Evolutionary conservation across 768 basidiomycete genomes (phyloP), one percentile per base, ranked within the genome.

Genomic region (Trichaptum fuscoviolaceum): DNA sequence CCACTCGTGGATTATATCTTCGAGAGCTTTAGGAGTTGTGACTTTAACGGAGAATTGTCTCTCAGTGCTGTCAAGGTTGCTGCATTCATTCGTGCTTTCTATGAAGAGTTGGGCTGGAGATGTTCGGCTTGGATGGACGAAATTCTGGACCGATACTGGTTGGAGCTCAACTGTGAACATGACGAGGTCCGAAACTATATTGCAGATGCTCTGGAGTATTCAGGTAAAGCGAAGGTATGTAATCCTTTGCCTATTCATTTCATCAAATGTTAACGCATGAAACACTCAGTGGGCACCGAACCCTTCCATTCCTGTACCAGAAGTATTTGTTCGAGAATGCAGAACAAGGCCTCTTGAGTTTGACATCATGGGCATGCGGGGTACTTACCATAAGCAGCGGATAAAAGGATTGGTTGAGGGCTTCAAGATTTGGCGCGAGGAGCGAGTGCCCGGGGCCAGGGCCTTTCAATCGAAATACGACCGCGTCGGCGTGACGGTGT

Each of bases 391-490:
- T 72, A 77, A 79, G 67, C 78, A 75, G 18, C 82, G 89, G 59
- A 81, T 94, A 6, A 70, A 80, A 10, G 83, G 87, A 63, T 82
- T 93, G 5, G 86, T 90, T 1, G 76, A 82, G 24, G 81, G 80
- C 25, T 88, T 96, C 73, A 84, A 85, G 58, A 73, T 80, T 23
- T 93, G 91, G 93, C 83, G 91, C 35, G 80, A 81, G 52, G 84
- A 90, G 67, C 85, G 93, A 35, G 74, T 87, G 5, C 85, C 92
- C 23, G 92, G 93, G 3, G 85, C 87, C 26, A 85, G 89, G 35
- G 92, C 92, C 4, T 89, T 92, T 71, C 89, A 92, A 71, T 95
- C 92, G 0, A 88, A 84, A n/a, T 94, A 95, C 70, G 93, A 96
- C 72, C 84, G 88, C 71, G 85, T 87, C 72, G 86, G 85, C 15